Percentiles rank a stretch among this genome's conserved stretches.
These are phyloP conservation scores for Penicillium ucsense DNA, from an alignment of 495 filamentous ascomycete species.

Conservation along the genomic window DNA sequence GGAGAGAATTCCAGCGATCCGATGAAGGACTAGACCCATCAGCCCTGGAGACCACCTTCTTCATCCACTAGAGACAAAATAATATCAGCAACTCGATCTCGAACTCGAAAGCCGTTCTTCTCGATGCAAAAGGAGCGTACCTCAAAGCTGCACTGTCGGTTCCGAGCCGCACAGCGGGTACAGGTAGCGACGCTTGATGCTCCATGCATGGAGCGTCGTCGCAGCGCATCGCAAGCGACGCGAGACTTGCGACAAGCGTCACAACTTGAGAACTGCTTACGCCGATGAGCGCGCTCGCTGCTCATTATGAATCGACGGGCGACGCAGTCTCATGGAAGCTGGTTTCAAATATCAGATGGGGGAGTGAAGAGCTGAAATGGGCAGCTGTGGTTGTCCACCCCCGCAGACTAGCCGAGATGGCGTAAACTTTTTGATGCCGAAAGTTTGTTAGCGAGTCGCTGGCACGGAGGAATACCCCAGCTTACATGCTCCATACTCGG, in stretches of 20 bases:
- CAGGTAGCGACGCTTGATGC: conserved; percentile 3
- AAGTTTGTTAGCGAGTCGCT: no score
- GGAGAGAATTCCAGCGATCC: neutral
- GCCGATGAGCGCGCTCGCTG: conserved; percentile 4
- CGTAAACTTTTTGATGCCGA: neutral
- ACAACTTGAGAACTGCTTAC: conserved; percentile 13
- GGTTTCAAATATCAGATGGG: neutral
- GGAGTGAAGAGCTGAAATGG: no score
- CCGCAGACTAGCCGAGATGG: neutral
- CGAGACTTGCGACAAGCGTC: conserved; percentile 13
- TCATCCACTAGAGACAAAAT: conserved; percentile 1
- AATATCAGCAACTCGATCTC: neutral
- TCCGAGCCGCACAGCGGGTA: conserved; percentile 10
- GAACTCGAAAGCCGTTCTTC: no score
- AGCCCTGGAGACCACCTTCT: neutral
- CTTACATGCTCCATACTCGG: no score
- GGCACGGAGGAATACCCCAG: no score
- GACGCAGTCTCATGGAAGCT: neutral
- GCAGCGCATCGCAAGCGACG: conserved; percentile 10
- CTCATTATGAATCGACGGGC: neutral
- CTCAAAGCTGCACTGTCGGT: conserved; percentile 10
- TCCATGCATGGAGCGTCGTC: conserved; percentile 4
- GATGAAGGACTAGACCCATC: conserved; percentile 1
- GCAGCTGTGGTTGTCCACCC: neutral
- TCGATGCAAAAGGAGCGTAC: neutral